Base-by-base conservation (phyloP, 768 basidiomycete genomes). In the Ephemerocybe angulata region DNA sequence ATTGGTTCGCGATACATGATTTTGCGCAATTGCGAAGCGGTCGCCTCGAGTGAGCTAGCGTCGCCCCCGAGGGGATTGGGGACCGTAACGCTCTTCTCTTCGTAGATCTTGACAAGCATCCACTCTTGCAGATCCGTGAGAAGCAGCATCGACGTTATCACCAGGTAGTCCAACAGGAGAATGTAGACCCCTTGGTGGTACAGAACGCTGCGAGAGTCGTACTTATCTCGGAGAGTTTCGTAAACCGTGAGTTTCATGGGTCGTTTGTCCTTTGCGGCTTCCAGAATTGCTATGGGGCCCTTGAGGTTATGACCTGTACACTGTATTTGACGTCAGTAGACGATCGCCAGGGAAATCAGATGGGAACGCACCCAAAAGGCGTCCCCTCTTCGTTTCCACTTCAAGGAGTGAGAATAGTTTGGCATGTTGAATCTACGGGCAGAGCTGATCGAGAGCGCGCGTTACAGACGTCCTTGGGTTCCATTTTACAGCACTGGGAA, bases 371-470 rank as follows among this genome's bases (percentile, higher is more conserved):
- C 81, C 74, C 72, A 77, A 57, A 76, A 81, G 5, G 67, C 60
- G 28, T 60, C 67, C 1, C 82, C 85, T 15, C 79, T 72, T 42
- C 79, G 80, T 60, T 84, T 87, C 89, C 89, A 91, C 67, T 85
- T 88, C 66, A 90, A 65, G 17, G 69, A 70, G 40, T 84, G 79
- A 0, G 81, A 75, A 60, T 83, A 83, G 59, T 84, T 78, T 1
- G 87, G 89, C 21, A 90, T 75, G 51, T 72, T 76, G 64, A 91
- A 91, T 67, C 82, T 87, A 55, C 83, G 83, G 66, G 70, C 76
- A 67, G 70, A 63, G 54, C 71, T 77, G 61, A 27, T 52, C 50
- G 46, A 5, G 46, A n/a, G 30, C 31, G 58, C 25, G 31, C 56
- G 43, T 50, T 37, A 22, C 17, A 46, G 53, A 19, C 49, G 42